Evolutionary conservation across 306 rosid genomes (phyloP).

Genomic region (Lithocarpus polystachyus): DNA sequence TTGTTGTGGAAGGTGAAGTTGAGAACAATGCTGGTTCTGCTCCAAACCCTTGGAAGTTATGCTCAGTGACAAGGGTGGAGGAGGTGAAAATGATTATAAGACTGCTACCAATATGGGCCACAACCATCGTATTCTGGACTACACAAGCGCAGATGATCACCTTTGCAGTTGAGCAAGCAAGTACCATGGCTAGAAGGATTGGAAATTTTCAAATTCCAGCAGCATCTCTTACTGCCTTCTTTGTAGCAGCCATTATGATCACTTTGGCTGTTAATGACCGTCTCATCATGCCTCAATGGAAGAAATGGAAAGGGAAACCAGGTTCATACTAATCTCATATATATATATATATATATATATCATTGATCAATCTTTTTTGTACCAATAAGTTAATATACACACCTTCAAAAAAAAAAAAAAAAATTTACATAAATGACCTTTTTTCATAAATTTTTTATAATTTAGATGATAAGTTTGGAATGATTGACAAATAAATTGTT

Average conservation of each 20-base stretch:
- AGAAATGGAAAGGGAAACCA: slow-evolving; percentile 69
- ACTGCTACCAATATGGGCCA: slow-evolving; percentile 90
- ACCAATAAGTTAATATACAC: too few species aligned
- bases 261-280: slow-evolving; percentile 69
- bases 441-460: too few species aligned
- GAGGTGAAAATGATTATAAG: slow-evolving; percentile 91
- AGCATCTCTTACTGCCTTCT: slow-evolving; percentile 84
- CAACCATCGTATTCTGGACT: slow-evolving; percentile 95
- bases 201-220: slow-evolving; percentile 81
- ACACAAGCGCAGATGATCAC: slow-evolving; percentile 88
- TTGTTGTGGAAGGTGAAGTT: slow-evolving; percentile 57
- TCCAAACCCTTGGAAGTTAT: slow-evolving; percentile 74
- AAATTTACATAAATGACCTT: too few species aligned
- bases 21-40: slow-evolving; percentile 36
- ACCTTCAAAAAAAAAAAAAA: too few species aligned
- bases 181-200: slow-evolving; percentile 74
- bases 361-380: too few species aligned
- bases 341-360: not conserved
- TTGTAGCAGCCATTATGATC: slow-evolving; percentile 75
- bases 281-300: slow-evolving; percentile 81
- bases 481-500: too few species aligned
- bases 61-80: slow-evolving; percentile 77
- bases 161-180: slow-evolving; percentile 92
- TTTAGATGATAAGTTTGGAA: too few species aligned
- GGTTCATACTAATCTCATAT: slow-evolving; percentile 32